phyloP scores from a whole-genome alignment of 129 eudicot genomes.

The Chrysanthemum lavandulifolium region DNA sequence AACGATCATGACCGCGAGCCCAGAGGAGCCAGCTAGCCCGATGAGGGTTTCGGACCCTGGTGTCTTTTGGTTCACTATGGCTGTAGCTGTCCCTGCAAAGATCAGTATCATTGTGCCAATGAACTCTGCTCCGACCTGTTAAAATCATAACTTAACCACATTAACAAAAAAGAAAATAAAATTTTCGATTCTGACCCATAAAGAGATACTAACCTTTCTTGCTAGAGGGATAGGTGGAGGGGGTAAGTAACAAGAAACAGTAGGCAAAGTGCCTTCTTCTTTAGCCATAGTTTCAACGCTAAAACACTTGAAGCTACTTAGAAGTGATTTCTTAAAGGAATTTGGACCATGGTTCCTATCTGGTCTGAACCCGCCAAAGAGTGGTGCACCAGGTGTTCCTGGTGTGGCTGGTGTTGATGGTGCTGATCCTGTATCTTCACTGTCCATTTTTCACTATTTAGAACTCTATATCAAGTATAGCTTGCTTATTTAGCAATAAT shows the following conservation, averaged over 20 bases:
- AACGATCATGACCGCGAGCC: conserved; percentile 90
- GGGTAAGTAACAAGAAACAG: conserved; percentile 74
- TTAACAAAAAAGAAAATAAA: neutral
- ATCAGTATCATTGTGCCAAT: conserved; percentile 85
- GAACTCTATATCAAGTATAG: neutral
- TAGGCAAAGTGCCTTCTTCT: conserved; percentile 76
- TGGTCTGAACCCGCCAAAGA: conserved; percentile 66
- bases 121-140: conserved; percentile 94
- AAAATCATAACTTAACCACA: conserved; percentile 13
- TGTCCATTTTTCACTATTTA: conserved; percentile 41
- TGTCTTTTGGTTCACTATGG: conserved; percentile 87
- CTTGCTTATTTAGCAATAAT: neutral
- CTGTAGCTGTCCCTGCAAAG: conserved; percentile 85
- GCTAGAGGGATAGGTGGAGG: conserved; percentile 84
- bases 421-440: conserved; percentile 63
- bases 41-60: conserved; percentile 76
- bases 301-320: conserved; percentile 73
- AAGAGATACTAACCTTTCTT: conserved; percentile 59
- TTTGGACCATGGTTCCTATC: conserved; percentile 32
- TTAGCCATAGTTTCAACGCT: conserved; percentile 62
- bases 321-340: conserved; percentile 51
- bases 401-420: conserved; percentile 93
- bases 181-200: neutral
- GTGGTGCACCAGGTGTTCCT: conserved; percentile 91
- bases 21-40: conserved; percentile 75